Conservation (phyloP, 352 stramenopile genomes). For the Globisporangium yorkense region DNA sequence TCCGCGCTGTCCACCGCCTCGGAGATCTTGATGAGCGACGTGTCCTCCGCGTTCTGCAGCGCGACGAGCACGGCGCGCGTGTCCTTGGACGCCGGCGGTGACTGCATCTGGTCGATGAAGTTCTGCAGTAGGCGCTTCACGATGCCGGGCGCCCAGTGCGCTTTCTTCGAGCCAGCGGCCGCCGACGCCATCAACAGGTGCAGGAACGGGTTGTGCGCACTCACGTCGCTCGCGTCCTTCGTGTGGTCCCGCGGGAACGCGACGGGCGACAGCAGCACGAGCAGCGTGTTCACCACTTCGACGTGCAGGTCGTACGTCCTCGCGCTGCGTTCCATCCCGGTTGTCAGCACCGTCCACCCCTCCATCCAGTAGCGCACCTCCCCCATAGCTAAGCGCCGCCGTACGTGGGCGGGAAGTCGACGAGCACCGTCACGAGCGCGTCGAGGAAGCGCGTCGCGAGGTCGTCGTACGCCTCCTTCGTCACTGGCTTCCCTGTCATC, state of each 20-base stretch:
- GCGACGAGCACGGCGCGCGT: conserved; percentile 30
- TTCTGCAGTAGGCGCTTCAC: conserved; percentile 61
- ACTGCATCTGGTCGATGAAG: conserved; percentile 41
- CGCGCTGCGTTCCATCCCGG: conserved; percentile 4
- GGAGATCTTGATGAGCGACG: conserved; percentile 62
- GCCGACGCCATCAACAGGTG: conserved; percentile 48
- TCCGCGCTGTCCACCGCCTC: conserved; percentile 30
- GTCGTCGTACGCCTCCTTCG: conserved; percentile 31
- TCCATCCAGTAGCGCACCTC: neutral
- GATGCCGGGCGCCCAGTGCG: conserved; percentile 39
- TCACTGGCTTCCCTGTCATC: conserved; percentile 17
- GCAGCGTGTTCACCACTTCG: conserved; percentile 67
- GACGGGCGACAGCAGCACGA: conserved; percentile 63
- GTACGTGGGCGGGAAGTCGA: conserved; percentile 62
- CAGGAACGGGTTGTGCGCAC: conserved; percentile 56
- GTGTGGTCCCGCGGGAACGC: conserved; percentile 55
- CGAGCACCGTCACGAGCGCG: conserved; percentile 41
- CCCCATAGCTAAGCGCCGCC: neutral
- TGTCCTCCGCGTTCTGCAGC: conserved; percentile 35
- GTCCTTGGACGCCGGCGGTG: conserved; percentile 24
- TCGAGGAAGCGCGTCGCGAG: conserved; percentile 66
- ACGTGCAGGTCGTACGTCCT: conserved; percentile 70
- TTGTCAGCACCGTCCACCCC: neutral
- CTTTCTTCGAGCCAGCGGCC: conserved; percentile 30
- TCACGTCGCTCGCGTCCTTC: conserved; percentile 33